Conservation (phyloP, 805 yeast genomes). For the Cyberlindnera amylophila region DNA sequence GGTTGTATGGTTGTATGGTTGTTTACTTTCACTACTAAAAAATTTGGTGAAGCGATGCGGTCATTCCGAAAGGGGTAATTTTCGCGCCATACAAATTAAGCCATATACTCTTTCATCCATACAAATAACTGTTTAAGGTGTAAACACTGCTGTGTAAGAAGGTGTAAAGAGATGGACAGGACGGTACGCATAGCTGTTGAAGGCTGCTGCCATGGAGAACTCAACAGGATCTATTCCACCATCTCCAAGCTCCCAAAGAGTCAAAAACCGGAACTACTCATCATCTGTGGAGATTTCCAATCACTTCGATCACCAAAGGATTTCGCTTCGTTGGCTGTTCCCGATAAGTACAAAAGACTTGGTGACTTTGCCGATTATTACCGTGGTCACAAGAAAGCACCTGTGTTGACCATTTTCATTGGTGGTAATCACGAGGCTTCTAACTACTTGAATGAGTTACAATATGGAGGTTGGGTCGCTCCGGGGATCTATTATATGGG, state of each 20-base stretch:
- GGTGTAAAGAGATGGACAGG: too few species aligned
- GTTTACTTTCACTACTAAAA: too few species aligned
- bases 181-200: slow-evolving; percentile 57
- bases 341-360: slow-evolving; percentile 64
- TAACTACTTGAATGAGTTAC: slow-evolving; percentile 65
- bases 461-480: slow-evolving; percentile 91
- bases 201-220: slow-evolving; percentile 89
- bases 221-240: slow-evolving; percentile 51
- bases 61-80: too few species aligned
- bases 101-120: too few species aligned
- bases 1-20: too few species aligned
- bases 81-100: too few species aligned
- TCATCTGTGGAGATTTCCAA: slow-evolving; percentile 92
- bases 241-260: slow-evolving; percentile 23
- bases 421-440: slow-evolving; percentile 98
- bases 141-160: not conserved
- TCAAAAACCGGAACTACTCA: slow-evolving; percentile 48
- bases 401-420: slow-evolving; percentile 72
- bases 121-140: too few species aligned
- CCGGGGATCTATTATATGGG: slow-evolving; percentile 86
- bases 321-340: slow-evolving; percentile 68
- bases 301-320: slow-evolving; percentile 65
- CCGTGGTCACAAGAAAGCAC: slow-evolving; percentile 56
- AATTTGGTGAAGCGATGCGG: too few species aligned
- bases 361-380: slow-evolving; percentile 84